Conservation (phyloP, 257 asterid species). For the Petunia axillaris region DNA sequence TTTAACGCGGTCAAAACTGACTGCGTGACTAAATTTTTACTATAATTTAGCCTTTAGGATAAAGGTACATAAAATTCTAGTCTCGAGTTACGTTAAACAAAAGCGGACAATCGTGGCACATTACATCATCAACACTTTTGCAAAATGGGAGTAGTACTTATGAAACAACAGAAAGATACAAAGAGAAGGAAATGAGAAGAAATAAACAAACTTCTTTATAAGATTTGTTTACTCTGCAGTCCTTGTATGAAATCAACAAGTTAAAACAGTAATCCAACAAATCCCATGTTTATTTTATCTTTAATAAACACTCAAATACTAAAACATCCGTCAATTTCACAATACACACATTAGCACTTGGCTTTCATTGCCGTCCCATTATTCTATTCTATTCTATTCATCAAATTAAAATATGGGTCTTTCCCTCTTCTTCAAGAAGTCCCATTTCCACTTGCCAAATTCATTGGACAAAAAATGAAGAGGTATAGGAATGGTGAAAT, state of each 20-base stretch:
- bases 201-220: neutral
- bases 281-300: neutral
- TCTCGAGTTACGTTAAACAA: too few relatives aligned
- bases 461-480: slow-evolving; percentile 31
- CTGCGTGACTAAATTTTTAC: too few relatives aligned
- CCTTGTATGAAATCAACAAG: slow-evolving; percentile 1
- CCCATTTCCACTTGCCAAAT: neutral
- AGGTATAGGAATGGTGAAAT: slow-evolving; percentile 44
- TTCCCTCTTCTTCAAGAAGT: slow-evolving; percentile 10
- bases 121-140: neutral
- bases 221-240: slow-evolving; percentile 23
- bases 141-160: neutral
- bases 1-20: too few relatives aligned
- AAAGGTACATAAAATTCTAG: too few relatives aligned
- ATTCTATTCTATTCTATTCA: slow-evolving; percentile 26
- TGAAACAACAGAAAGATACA: slow-evolving; percentile 17
- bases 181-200: slow-evolving; percentile 11
- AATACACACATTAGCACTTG: slow-evolving; percentile 1
- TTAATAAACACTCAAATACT: neutral
- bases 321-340: slow-evolving; percentile 31
- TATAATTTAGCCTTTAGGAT: too few relatives aligned
- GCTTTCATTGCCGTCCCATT: slow-evolving; percentile 37
- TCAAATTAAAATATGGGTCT: slow-evolving; percentile 10
- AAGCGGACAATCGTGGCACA: neutral
- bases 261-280: slow-evolving; percentile 3